These are phyloP conservation scores for Dactylellina cionopaga DNA, from an alignment of 2,329 filamentous ascomycete genomes.

Conservation along the genomic window DNA sequence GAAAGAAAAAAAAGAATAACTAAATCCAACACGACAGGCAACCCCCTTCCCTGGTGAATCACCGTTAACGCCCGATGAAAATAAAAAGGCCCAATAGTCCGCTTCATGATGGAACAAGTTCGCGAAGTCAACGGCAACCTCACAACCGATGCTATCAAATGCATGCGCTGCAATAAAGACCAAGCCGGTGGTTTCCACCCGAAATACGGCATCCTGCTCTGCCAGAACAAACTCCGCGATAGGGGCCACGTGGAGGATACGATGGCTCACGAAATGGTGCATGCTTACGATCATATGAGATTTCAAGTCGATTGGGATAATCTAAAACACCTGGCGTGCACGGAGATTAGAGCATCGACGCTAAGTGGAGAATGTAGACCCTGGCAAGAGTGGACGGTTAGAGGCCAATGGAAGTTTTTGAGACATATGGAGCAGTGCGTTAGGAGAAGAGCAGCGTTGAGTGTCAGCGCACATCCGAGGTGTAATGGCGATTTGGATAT, in stretches of 20 bases:
- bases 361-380: constrained; percentile 94
- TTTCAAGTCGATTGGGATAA: constrained; percentile 89
- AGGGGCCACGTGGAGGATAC: constrained; percentile 89
- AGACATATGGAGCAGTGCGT: constrained; percentile 96
- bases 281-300: constrained; percentile 90
- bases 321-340: constrained; percentile 89
- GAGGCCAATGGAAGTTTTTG: constrained; percentile 86
- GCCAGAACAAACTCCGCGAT: constrained; percentile 87
- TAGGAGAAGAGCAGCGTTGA: constrained; percentile 79
- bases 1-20: constrained; percentile 31
- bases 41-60: background rate
- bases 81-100: constrained; percentile 75
- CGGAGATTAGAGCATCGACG: constrained; percentile 93
- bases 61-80: background rate
- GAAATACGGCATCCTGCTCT: constrained; percentile 86
- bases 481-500: constrained; percentile 83
- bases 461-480: constrained; percentile 78
- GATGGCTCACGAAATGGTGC: constrained; percentile 95
- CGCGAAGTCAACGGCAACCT: constrained; percentile 79
- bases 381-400: constrained; percentile 82
- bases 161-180: constrained; percentile 77
- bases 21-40: constrained; percentile 42
- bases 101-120: constrained; percentile 86
- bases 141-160: constrained; percentile 78
- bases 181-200: constrained; percentile 86